Conservation (phyloP, 2,329 filamentous ascomycete genomes). For the Epichloe coenophiala region DNA sequence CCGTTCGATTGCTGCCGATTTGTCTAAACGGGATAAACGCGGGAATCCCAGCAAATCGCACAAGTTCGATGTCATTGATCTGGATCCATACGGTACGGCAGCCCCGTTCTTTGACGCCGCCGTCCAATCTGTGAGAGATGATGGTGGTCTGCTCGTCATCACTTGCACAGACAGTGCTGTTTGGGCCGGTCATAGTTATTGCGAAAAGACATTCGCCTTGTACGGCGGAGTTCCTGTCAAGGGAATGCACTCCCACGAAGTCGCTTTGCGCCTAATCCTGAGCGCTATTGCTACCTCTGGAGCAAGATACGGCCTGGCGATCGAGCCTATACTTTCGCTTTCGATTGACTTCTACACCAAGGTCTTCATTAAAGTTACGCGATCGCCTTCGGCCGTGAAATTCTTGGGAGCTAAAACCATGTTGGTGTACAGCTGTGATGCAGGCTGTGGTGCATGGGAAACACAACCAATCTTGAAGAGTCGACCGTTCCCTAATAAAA, state of each 20-base stretch:
- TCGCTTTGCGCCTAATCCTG: conserved; percentile 72
- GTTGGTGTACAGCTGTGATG: conserved; percentile 82
- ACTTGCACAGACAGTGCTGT: conserved; percentile 95
- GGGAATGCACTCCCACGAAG: conserved; percentile 77
- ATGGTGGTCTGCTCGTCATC: conserved; percentile 83
- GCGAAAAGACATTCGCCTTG: conserved; percentile 85
- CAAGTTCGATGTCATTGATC: conserved; percentile 85
- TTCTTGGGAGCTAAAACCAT: conserved; percentile 84
- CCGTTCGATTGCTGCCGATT: conserved; percentile 42
- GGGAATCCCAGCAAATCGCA: conserved; percentile 26
- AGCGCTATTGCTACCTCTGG: conserved; percentile 70
- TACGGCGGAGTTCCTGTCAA: conserved; percentile 86
- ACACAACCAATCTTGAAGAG: conserved; percentile 67
- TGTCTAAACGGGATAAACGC: conserved; percentile 27
- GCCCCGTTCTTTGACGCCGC: conserved; percentile 86
- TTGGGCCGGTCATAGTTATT: conserved; percentile 86
- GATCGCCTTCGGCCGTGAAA: conserved; percentile 76
- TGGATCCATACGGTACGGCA: conserved; percentile 92
- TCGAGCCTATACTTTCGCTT: conserved; percentile 82
- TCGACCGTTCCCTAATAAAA: conserved; percentile 57
- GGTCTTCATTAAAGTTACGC: conserved; percentile 71
- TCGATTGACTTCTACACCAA: conserved; percentile 94
- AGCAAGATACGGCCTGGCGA: conserved; percentile 71
- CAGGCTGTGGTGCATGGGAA: conserved; percentile 82
- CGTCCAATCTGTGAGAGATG: conserved; percentile 66